Conservation (phyloP, 805 yeast species). For the Schwanniomyces pseudopolymorphus region DNA sequence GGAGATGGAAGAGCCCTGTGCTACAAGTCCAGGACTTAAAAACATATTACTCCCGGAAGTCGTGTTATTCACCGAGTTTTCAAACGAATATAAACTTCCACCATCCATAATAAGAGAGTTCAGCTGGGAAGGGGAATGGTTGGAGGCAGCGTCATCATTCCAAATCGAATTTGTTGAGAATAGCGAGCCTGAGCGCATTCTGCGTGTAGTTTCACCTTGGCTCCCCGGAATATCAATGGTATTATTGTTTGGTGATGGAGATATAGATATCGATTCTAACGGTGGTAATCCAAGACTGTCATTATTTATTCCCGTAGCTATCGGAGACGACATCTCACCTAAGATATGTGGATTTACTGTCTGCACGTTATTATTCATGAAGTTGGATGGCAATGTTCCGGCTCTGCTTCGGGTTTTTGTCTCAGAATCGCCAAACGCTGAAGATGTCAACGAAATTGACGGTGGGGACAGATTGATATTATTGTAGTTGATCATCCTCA, state of each 20-base stretch:
- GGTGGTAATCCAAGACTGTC: slow-evolving; percentile 11
- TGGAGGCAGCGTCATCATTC: slow-evolving; percentile 46
- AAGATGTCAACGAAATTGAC: slow-evolving; percentile 27
- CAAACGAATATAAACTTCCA: slow-evolving; percentile 14
- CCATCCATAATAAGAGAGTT: slow-evolving; percentile 13
- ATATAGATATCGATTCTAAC: slow-evolving; percentile 18
- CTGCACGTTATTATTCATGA: slow-evolving; percentile 20
- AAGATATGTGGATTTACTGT: slow-evolving; percentile 6
- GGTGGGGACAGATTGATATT: slow-evolving; percentile 29
- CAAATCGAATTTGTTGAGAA: slow-evolving; percentile 54
- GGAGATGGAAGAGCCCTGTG: slow-evolving; percentile 9
- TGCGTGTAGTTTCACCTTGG: slow-evolving; percentile 19
- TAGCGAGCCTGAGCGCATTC: slow-evolving; percentile 59
- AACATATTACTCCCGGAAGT: slow-evolving; percentile 7
- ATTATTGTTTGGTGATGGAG: slow-evolving; percentile 14
- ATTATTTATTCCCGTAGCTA: slow-evolving; percentile 10
- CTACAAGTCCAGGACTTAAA: slow-evolving; percentile 13
- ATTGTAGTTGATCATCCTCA: slow-evolving; percentile 7
- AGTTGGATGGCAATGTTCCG: slow-evolving; percentile 74
- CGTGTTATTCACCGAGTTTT: slow-evolving; percentile 10
- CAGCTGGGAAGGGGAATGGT: slow-evolving; percentile 15
- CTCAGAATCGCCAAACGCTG: slow-evolving; percentile 22
- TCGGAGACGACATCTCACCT: slow-evolving; percentile 17
- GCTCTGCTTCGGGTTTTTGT: slow-evolving; percentile 62
- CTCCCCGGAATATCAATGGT: slow-evolving; percentile 18